Conservation (phyloP, 2,329 filamentous ascomycete species). For the Penicillium sp. region DNA sequence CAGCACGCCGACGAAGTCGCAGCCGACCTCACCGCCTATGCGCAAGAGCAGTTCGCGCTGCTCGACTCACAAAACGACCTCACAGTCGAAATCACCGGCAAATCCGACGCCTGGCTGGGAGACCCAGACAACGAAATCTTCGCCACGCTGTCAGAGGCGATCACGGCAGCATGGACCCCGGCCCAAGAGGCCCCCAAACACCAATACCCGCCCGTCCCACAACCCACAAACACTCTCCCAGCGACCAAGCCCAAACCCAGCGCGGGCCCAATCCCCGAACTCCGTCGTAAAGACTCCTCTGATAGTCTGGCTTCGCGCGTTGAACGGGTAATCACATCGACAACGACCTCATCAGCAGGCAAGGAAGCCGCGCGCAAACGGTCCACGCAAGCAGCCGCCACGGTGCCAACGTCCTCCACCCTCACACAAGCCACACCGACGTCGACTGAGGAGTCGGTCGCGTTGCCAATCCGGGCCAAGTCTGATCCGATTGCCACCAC, state of each 20-base stretch:
- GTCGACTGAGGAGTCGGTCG: slow-evolving; percentile 8
- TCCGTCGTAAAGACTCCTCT: slow-evolving; percentile 34
- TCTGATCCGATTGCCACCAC: neutral
- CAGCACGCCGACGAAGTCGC: slow-evolving; percentile 82
- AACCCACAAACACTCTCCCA: slow-evolving; percentile 13
- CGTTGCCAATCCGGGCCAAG: slow-evolving; percentile 10
- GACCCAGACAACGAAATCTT: slow-evolving; percentile 90
- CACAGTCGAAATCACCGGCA: slow-evolving; percentile 81
- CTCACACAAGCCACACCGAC: slow-evolving; percentile 28
- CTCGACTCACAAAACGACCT: slow-evolving; percentile 80
- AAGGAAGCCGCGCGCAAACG: slow-evolving; percentile 29
- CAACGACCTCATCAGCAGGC: slow-evolving; percentile 32
- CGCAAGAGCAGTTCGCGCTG: slow-evolving; percentile 66
- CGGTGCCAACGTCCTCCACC: slow-evolving; percentile 40
- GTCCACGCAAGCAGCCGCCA: slow-evolving; percentile 20
- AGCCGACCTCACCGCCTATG: slow-evolving; percentile 61
- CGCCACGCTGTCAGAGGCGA: slow-evolving; percentile 77
- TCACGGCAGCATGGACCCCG: slow-evolving; percentile 76
- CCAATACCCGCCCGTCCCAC: slow-evolving; percentile 31
- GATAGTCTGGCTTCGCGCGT: slow-evolving; percentile 41
- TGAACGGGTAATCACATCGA: slow-evolving; percentile 39
- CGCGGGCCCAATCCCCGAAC: slow-evolving; percentile 16
- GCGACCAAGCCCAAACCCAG: slow-evolving; percentile 6
- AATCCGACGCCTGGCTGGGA: slow-evolving; percentile 93
- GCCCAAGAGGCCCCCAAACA: slow-evolving; percentile 30